Evolutionary conservation across 2,329 filamentous ascomycete genomes (phyloP), one percentile per base, ranked within the genome.

Genomic region (Penicillium frequentans): DNA sequence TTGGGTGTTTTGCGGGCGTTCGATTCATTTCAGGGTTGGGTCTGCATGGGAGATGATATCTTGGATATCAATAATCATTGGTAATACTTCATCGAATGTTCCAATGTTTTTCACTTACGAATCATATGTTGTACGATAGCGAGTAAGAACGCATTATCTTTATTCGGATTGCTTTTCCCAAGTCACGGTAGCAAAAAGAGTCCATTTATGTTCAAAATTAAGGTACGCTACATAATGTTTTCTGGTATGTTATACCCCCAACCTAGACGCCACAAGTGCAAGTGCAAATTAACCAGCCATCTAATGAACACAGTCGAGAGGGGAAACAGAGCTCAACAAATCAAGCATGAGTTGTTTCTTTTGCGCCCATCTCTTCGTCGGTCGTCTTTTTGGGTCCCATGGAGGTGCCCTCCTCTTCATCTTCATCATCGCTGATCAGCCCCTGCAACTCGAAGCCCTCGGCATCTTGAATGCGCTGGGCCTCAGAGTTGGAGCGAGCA

Each of bases 401-500:
- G 14, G 61, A 60, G 24, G 60, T 62, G 21, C 45, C 64, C 48
- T 42, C 80, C 13, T 84, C 78, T 5, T 88, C 39, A 42, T 42
- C 88, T 52, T 96, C 92, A 19, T 96, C 92, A 45, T 96, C 93
- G 56, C 90, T 95, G 72, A 93, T 93, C 39, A 99, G 77, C 0
- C 91, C 93, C 58, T 95, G 91, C 1, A 99, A 82, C 76, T 98
- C 95, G 72, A 96, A 99, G 66, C 96, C 92, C 70, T 97, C 89
- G 0, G 90, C 93, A 70, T 96, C 93, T 29, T 85, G 82, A 37
- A 93, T 80, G 59, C 85, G 85, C 73, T 79, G 70, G 44, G 63
- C 75, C 64, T 71, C 76, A 19, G 73, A 70, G 26, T 62, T 60
- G 1, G 70, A 64, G 52, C 71, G 72, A 3, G 74, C 72, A 54